Conservation (phyloP, 176 grass and related monocot species). For the Ensete ventricosum region DNA sequence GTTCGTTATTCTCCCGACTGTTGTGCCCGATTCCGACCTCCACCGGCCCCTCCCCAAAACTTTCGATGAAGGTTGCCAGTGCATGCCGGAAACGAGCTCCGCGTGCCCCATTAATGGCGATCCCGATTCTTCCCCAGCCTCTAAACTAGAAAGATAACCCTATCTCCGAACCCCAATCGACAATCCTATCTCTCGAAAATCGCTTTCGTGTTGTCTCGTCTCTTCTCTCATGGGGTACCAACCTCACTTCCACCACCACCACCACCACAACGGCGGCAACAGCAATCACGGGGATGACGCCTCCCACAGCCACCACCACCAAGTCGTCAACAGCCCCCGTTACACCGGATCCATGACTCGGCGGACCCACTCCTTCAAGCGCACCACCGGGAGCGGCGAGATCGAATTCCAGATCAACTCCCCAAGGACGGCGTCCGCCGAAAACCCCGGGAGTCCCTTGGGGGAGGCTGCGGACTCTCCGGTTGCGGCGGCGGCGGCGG, state of each 20-base stretch:
- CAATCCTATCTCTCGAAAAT: neutral
- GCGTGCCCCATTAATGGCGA: neutral
- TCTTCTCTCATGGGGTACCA: conserved; percentile 51
- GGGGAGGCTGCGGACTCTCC: conserved; percentile 16
- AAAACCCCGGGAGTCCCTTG: conserved; percentile 36
- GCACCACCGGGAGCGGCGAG: conserved; percentile 38
- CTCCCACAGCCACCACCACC: conserved; percentile 22
- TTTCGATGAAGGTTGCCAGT: neutral
- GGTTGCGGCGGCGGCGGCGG: neutral
- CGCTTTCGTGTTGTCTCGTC: neutral
- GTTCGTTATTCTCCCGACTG: neutral
- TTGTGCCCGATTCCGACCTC: neutral
- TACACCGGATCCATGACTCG: conserved; percentile 76
- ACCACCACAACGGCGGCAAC: neutral
- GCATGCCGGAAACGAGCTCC: neutral
- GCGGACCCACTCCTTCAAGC: conserved; percentile 88
- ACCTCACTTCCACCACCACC: conserved; percentile 35
- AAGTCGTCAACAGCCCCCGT: conserved; percentile 63
- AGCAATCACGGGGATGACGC: conserved; percentile 1
- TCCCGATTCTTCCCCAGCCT: conserved; percentile 11
- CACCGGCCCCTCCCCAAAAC: neutral
- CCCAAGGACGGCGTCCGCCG: conserved; percentile 50
- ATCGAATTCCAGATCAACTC: conserved; percentile 98
- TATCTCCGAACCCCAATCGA: neutral
- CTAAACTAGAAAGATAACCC: neutral